Conservation (phyloP, 495 filamentous ascomycete species). For the Penicillium pulvis region DNA sequence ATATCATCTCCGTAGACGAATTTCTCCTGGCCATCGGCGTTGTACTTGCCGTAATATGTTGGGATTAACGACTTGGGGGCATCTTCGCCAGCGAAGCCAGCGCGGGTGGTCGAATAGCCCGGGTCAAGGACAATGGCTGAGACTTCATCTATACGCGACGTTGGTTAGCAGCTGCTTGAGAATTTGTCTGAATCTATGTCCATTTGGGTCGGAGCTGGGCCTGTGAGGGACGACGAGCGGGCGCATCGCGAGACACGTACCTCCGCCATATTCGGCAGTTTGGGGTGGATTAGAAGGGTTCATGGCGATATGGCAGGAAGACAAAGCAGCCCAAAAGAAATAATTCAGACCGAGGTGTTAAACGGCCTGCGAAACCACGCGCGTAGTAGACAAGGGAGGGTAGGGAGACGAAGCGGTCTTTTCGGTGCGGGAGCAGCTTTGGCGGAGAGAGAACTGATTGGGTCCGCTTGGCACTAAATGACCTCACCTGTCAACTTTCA, state of each 20-base stretch:
- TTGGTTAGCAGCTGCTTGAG: constrained; percentile 1
- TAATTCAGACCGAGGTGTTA: constrained; percentile 9
- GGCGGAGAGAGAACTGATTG: constrained; percentile 22
- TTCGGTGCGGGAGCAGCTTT: constrained; percentile 32
- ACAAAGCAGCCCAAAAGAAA: constrained; percentile 1
- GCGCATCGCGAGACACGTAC: constrained; percentile 50
- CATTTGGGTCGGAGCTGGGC: background rate
- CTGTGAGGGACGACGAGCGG: constrained; percentile 7
- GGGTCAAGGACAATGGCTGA: constrained; percentile 95
- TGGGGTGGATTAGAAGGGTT: constrained; percentile 57
- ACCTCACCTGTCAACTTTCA: constrained; percentile 20
- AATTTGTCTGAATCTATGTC: background rate
- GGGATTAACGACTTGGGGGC: constrained; percentile 90
- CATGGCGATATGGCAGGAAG: constrained; percentile 31
- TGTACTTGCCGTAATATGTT: constrained; percentile 75
- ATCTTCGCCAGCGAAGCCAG: constrained; percentile 97
- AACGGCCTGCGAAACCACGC: constrained; percentile 17
- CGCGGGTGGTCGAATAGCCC: constrained; percentile 85
- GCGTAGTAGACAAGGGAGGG: constrained; percentile 13
- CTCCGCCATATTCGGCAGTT: constrained; percentile 79
- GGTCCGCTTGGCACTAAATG: constrained; percentile 22
- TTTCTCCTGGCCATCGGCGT: constrained; percentile 57
- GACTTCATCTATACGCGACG: constrained; percentile 73
- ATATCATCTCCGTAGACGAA: constrained; percentile 83
- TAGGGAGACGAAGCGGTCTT: constrained; percentile 23